Conservation (phyloP, 2,329 filamentous ascomycete species). For the Alternaria metachromatica region DNA sequence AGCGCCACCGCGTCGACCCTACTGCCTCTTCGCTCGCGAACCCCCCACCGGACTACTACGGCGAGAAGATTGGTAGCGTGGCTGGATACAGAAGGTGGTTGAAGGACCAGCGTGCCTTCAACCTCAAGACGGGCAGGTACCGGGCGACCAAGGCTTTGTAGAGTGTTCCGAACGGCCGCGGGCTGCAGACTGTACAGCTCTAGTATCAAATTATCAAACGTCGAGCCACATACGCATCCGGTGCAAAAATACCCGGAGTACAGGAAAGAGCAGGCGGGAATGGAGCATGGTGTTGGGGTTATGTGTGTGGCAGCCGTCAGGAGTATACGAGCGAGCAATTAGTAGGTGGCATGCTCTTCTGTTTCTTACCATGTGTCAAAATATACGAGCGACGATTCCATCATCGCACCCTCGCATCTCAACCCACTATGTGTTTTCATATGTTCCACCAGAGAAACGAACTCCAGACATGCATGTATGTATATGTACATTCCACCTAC, state of each 20-base stretch:
- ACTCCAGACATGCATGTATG: background rate
- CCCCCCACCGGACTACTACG: slow-evolving; percentile 96
- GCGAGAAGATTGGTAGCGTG: slow-evolving; percentile 96
- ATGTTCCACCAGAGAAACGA: background rate
- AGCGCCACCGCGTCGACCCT: slow-evolving; percentile 90
- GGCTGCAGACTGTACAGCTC: background rate
- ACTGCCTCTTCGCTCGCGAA: slow-evolving; percentile 87
- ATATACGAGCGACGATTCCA: background rate
- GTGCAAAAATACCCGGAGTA: background rate
- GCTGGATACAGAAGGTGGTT: slow-evolving; percentile 92
- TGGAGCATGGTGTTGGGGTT: background rate
- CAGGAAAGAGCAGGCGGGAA: background rate
- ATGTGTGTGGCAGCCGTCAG: background rate
- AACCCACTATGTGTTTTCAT: background rate
- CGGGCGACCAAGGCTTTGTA: slow-evolving; percentile 27
- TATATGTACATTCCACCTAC: background rate
- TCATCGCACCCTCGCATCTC: background rate
- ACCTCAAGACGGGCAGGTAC: slow-evolving; percentile 74
- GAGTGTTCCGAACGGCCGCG: background rate
- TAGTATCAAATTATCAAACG: background rate
- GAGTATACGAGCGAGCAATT: background rate
- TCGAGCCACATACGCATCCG: background rate
- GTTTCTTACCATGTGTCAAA: background rate
- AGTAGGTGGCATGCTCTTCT: background rate
- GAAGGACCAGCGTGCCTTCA: slow-evolving; percentile 96